These are phyloP conservation scores for Lipomyces orientalis DNA, from an alignment of 805 yeast species.

Conservation along the genomic window DNA sequence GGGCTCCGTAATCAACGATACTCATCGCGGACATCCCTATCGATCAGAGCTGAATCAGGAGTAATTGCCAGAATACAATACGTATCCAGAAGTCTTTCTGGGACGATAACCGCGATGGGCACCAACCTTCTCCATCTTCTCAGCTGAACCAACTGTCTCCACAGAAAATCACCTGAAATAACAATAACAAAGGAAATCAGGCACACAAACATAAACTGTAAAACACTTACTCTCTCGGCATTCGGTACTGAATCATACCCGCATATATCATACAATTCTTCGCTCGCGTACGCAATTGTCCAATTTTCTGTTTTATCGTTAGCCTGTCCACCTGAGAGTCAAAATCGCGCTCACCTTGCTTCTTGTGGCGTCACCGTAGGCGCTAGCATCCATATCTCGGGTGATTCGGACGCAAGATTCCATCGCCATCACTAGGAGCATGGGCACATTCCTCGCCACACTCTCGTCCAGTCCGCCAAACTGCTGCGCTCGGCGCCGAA, in stretches of 20 bases:
- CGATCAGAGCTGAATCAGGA: no score
- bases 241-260: constrained; percentile 90
- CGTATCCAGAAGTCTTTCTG: no score
- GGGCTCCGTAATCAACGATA: no score
- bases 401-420: constrained; percentile 64
- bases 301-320: constrained; percentile 52
- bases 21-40: no score
- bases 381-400: constrained; percentile 46
- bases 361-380: constrained; percentile 35
- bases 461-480: constrained; percentile 68
- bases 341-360: constrained; percentile 42
- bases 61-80: no score
- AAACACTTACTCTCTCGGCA: constrained; percentile 62
- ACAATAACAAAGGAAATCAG: constrained; percentile 5
- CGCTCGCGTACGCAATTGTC: constrained; percentile 65
- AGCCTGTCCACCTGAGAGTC: background rate
- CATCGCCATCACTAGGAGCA: constrained; percentile 80
- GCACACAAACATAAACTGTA: background rate
- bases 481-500: constrained; percentile 73
- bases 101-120: no score
- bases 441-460: constrained; percentile 79
- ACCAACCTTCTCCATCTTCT: no score
- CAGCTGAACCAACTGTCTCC: background rate
- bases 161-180: background rate
- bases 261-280: constrained; percentile 92